phyloP scores from a whole-genome alignment of 1,284 basidiomycete genomes.

The Cutaneotrichosporon cavernicola region DNA sequence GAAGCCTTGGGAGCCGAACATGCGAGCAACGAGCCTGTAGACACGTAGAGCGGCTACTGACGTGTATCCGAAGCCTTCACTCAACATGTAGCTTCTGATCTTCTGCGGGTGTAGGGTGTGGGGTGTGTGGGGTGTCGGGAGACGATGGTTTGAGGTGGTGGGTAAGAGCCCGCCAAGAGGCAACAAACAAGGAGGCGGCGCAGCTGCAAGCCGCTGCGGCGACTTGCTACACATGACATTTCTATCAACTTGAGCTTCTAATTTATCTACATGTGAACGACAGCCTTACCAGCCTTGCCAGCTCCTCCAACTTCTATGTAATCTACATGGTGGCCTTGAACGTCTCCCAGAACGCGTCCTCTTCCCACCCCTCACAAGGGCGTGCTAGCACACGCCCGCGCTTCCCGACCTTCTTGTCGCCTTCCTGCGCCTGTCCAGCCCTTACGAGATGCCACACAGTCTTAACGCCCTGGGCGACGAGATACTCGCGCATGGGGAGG shows the following conservation, averaged over 20 bases:
- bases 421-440: conserved; percentile 10
- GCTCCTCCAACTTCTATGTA: too few species aligned
- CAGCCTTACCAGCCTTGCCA: too few species aligned
- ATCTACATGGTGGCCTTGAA: conserved; percentile 6
- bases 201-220: too few species aligned
- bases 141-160: not conserved
- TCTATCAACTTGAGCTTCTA: too few species aligned
- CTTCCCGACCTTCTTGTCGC: conserved; percentile 56
- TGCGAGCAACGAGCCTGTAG: not conserved
- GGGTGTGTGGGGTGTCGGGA: not conserved
- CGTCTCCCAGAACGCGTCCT: conserved; percentile 35
- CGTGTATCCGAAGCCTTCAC: conserved; percentile 3
- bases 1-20: conserved; percentile 1
- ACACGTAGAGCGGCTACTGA: conserved; percentile 6
- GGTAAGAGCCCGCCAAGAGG: not conserved
- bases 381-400: conserved; percentile 37
- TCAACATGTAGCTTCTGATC: conserved; percentile 3
- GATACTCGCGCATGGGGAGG: conserved; percentile 64
- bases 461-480: conserved; percentile 62
- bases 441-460: conserved; percentile 67
- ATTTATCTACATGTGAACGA: not conserved
- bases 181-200: not conserved
- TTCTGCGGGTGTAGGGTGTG: not conserved
- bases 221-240: too few species aligned
- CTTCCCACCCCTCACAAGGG: conserved; percentile 27